Evolutionary conservation across 306 rosid genomes (phyloP).

Genomic region (Trifolium fragiferum): DNA sequence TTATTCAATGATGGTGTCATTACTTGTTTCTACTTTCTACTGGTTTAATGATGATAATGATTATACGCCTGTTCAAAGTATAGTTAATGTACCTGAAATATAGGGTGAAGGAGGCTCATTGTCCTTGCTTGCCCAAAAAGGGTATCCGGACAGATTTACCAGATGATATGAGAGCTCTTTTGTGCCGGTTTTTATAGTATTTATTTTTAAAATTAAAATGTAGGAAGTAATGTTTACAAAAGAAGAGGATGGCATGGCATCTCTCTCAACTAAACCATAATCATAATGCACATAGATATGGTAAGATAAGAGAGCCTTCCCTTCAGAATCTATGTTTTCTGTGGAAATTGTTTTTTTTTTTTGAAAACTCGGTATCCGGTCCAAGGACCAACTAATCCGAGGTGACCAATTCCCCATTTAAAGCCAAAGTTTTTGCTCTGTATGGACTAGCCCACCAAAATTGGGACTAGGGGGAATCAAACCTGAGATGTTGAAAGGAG

Average conservation of each 20-base stretch:
- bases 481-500: no score
- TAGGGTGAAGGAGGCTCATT: not conserved
- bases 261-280: not conserved
- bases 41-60: conserved; percentile 6
- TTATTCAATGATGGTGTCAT: not conserved
- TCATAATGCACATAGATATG: not conserved
- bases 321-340: not conserved
- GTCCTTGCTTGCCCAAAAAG: not conserved
- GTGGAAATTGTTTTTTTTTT: not conserved
- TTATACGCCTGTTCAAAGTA: not conserved
- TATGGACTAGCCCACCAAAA: no score
- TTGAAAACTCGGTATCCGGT: no score
- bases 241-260: not conserved
- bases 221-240: not conserved
- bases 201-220: not conserved
- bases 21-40: conserved; percentile 10
- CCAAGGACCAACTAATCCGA: no score
- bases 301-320: not conserved
- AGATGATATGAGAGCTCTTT: not conserved
- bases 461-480: no score
- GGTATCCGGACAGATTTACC: not conserved
- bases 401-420: no score
- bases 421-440: no score
- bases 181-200: not conserved
- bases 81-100: not conserved